Conservation (phyloP, 805 yeast species). For the Hanseniaspora mollemarum region DNA sequence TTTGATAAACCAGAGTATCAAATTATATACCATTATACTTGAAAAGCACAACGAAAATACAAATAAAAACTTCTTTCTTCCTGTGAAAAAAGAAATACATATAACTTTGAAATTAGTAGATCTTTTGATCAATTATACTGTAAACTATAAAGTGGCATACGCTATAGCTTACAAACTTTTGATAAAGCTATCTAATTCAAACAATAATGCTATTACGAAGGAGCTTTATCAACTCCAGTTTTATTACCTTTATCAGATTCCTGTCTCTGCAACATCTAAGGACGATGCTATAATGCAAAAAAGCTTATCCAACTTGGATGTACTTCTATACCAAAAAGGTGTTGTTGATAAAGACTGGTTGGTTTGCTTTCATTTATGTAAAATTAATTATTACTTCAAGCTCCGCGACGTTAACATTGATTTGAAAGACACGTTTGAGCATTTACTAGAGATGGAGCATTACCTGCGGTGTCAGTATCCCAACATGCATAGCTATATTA, state of each 20-base stretch:
- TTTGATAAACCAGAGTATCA: constrained; percentile 26
- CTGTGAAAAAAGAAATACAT: constrained; percentile 24
- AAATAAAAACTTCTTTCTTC: neutral
- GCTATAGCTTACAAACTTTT: neutral
- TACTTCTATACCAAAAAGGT: neutral
- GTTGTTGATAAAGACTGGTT: neutral
- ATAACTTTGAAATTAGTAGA: constrained; percentile 24
- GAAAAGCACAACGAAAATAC: neutral
- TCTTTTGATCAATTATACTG: constrained; percentile 27
- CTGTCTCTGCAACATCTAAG: neutral
- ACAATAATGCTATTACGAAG: constrained; percentile 2
- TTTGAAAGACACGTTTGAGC: neutral
- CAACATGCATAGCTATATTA: neutral
- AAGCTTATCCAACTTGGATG: neutral
- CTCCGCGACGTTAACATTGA: neutral
- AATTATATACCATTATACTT: constrained; percentile 17
- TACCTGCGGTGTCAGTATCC: neutral
- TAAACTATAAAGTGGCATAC: constrained; percentile 1
- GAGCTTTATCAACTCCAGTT: constrained; percentile 18
- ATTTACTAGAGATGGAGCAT: neutral
- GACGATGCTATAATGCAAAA: neutral
- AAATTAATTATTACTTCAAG: constrained; percentile 3
- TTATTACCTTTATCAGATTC: constrained; percentile 9
- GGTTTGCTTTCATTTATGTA: neutral
- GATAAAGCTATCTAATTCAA: neutral